phyloP scores from a whole-genome alignment of 805 yeast species.

The Hanseniaspora lindneri region DNA sequence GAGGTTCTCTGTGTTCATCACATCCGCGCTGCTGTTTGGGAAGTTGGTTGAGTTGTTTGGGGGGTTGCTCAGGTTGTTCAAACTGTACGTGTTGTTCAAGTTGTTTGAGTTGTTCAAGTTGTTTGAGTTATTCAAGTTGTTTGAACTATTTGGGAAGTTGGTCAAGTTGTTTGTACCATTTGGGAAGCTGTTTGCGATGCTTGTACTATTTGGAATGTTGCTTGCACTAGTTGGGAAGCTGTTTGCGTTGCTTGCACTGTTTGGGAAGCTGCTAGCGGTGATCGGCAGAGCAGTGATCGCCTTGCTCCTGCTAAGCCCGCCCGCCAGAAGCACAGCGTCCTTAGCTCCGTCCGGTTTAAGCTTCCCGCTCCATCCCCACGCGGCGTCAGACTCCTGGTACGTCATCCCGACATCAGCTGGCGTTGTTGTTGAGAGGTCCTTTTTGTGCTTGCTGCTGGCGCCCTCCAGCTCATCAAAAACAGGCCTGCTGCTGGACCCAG shows the following conservation, averaged over 20 bases:
- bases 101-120: no score
- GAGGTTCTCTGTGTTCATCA: constrained; percentile 1
- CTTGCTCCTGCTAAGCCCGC: neutral
- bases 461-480: neutral
- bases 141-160: constrained; percentile 1
- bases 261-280: no score
- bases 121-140: no score
- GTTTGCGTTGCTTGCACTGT: neutral
- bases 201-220: no score
- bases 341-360: neutral
- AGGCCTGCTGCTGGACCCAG: neutral
- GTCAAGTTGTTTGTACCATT: constrained; percentile 5
- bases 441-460: neutral
- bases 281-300: neutral
- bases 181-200: neutral
- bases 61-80: no score
- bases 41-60: neutral
- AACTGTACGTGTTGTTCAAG: no score
- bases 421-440: constrained; percentile 12
- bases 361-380: constrained; percentile 6
- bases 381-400: constrained; percentile 8
- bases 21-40: constrained; percentile 8
- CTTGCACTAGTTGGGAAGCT: neutral
- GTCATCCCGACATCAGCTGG: constrained; percentile 16
- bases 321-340: neutral